Conservation (phyloP, 139 green algal species). For the Axilococcus clingmanii region DNA sequence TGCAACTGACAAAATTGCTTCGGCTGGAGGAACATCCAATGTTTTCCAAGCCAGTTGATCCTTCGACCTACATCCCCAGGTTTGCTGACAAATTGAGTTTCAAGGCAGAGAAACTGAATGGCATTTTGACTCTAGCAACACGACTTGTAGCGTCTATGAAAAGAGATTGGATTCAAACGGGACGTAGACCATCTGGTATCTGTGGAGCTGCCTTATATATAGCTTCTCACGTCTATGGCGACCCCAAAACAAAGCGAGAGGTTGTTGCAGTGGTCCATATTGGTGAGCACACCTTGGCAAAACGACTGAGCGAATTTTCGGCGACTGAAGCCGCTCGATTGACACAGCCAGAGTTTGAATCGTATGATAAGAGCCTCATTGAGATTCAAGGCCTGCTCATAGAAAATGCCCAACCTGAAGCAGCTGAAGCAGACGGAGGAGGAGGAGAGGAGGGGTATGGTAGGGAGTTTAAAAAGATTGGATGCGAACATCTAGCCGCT, state of each 20-base stretch:
- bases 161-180: constrained; percentile 98
- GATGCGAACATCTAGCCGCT: constrained; percentile 11
- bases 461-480: no score
- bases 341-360: constrained; percentile 57
- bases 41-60: constrained; percentile 82
- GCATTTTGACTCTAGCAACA: constrained; percentile 61
- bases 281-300: constrained; percentile 77
- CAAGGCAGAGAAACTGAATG: neutral
- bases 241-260: constrained; percentile 63
- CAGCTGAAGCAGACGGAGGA: neutral
- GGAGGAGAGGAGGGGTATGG: no score
- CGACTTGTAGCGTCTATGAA: constrained; percentile 94
- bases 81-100: constrained; percentile 68
- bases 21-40: constrained; percentile 74
- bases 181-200: constrained; percentile 74
- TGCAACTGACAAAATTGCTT: constrained; percentile 83
- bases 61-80: constrained; percentile 88
- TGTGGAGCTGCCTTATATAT: constrained; percentile 94
- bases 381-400: neutral
- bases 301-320: constrained; percentile 78
- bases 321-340: constrained; percentile 38
- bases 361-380: constrained; percentile 5
- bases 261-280: constrained; percentile 81
- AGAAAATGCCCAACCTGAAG: neutral
- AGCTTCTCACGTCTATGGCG: constrained; percentile 81